Base-by-base conservation (phyloP, 768 basidiomycete species). In the Mycena galericulata region DNA sequence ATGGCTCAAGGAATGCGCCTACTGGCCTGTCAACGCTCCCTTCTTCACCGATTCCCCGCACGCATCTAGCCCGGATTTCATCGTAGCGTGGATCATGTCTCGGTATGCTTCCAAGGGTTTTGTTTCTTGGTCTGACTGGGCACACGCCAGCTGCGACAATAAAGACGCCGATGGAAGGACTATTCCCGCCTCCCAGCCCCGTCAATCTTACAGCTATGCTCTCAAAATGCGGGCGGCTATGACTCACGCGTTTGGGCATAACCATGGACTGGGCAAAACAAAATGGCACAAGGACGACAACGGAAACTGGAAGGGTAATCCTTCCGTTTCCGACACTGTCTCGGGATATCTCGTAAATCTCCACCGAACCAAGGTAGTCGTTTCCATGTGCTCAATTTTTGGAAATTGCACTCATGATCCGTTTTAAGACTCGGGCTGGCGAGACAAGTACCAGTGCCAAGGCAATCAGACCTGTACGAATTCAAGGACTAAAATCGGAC, bases 341-440 rank as follows among this genome's bases (percentile, higher is more conserved):
- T n/a, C 53, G 4, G 53, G 53, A n/a, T 55, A 55, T 26, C 29
- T 55, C 8, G 53, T 55, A 10, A 55, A 55, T n/a, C 53, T 55
- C 18, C 53, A 24, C 24, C 53, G 53, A 6, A 55, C 32, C 30
- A 55, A 55, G 53, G 53, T 36, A 55, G 38, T n/a, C n/a, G n/a
- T n/a, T n/a, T n/a, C 10, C 38, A 38, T 9, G 10, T 20, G 12
- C 26, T 27, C 53, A 34, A 6, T 26, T 32, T 51, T 29, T 10
- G 17, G 22, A 27, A 24, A 26, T 12, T 26, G 26, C 50, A 11
- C 6, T 5, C 11, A 26, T 32, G 12, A 24, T 22, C 6, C 18
- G 32, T 38, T n/a, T n/a, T 27, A 34, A 55, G 53, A 38, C n/a
- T 6, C 12, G 53, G 32, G 30, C 53, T 4, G 53, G 53, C 34